Evolutionary conservation across 1,139 yeast species (phyloP), one percentile per base, ranked within the genome.

Genomic region (Kodamaea ohmeri): DNA sequence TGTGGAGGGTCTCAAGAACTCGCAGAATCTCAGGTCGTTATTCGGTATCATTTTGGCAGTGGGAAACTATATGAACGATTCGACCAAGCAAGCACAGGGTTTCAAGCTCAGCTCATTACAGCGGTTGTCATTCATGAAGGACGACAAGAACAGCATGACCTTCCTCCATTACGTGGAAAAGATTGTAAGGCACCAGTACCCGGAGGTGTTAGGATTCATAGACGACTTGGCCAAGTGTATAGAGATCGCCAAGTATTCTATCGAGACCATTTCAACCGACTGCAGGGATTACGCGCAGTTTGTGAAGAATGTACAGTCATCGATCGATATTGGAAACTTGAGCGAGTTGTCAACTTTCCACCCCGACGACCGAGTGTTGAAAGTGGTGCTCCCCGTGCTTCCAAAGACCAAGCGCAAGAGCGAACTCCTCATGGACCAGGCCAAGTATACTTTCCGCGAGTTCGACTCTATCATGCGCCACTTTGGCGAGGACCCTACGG

Each of bases 61-160:
- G 36, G 95, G 95, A 62, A 85, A 85, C 53, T 85, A 78, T 53
- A 84, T 85, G 94, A 85, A 85, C 54, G 90, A 84, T 52, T 68
- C 80, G 6, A 73, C 87, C 1, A 84, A 84, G 48, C 90, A 84
- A 56, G 92, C 94, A 0, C 80, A 76, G 47, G 95, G 95, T 37
- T 85, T 85, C 65, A 83, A 81, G 52, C 71, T 84, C 50, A 74
- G 80, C 40, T 83, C 94, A 1, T 71, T 85, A 42, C 94, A 82
- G 56, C 66, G 94, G 53, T 69, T 85, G 45, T 78, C 84, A 32
- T 84, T 84, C 50, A 78, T 84, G 69, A 85, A 85, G 48, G 92
- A 84, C 56, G 83, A 80, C 40, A 82, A 80, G 49, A 84, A 84
- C 55, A 78, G 84, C 46, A 80, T 81, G 79, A 81, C 92, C 0